A percentile compares a stretch with the other conserved stretches of the same genome.
Evolutionary conservation across 1,284 basidiomycete genomes (phyloP).

Genomic region (Moniliophthora roreri): DNA sequence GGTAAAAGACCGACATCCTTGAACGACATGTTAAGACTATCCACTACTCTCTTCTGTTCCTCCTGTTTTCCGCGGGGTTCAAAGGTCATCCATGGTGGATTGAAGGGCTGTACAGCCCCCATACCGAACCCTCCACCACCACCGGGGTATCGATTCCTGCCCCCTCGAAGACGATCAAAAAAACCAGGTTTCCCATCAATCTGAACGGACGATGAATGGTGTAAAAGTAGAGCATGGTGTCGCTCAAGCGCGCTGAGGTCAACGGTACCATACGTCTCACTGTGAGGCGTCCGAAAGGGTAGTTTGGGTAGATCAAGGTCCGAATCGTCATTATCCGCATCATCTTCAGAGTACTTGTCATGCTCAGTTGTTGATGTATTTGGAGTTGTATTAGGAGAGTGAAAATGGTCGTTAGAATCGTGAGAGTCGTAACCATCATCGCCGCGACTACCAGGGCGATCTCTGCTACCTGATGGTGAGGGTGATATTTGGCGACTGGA

Average conservation of each 20-base stretch:
- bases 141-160: slow-evolving; percentile 1
- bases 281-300: slow-evolving; percentile 62
- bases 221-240: slow-evolving; percentile 29
- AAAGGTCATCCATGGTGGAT: slow-evolving; percentile 70
- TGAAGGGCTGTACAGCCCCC: slow-evolving; percentile 30
- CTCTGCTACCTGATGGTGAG: background rate
- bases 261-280: slow-evolving; percentile 71
- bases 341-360: slow-evolving; percentile 5
- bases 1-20: slow-evolving; percentile 77
- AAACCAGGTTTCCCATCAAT: background rate
- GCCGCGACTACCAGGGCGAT: background rate
- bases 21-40: slow-evolving; percentile 71
- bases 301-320: slow-evolving; percentile 29
- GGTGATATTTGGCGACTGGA: too few species aligned
- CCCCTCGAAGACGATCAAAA: slow-evolving; percentile 2
- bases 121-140: slow-evolving; percentile 3
- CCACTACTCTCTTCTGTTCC: slow-evolving; percentile 63
- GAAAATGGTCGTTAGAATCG: background rate
- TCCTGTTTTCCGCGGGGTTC: slow-evolving; percentile 64
- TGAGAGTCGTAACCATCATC: background rate
- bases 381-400: slow-evolving; percentile 21
- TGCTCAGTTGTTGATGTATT: slow-evolving; percentile 20
- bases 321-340: slow-evolving; percentile 34
- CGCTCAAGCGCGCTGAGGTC: slow-evolving; percentile 59
- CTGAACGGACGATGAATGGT: slow-evolving; percentile 5